Evolutionary conservation across 2,329 filamentous ascomycete genomes (phyloP).

Genomic region (Macroventuria anomochaeta): DNA sequence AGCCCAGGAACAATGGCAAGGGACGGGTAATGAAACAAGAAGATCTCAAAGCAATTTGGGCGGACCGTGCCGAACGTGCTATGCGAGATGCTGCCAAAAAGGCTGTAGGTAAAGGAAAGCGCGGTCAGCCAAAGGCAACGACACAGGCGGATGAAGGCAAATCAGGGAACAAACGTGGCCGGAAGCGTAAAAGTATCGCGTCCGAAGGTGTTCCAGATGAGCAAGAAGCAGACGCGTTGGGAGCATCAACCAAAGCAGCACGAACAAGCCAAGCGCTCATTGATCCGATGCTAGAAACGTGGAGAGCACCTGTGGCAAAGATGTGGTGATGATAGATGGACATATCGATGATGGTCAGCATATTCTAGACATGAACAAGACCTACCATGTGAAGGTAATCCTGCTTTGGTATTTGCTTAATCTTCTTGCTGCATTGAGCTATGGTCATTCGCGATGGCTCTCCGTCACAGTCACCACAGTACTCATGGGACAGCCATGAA

Average conservation of each 20-base stretch:
- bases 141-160: background rate
- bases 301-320: background rate
- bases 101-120: slow-evolving; percentile 11
- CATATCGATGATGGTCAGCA: background rate
- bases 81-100: background rate
- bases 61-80: background rate
- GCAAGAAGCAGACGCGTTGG: background rate
- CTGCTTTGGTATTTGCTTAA: no score
- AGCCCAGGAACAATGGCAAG: background rate
- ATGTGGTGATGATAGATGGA: background rate
- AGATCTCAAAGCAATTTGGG: background rate
- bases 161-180: slow-evolving; percentile 5
- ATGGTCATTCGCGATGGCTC: no score
- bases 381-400: no score
- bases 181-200: slow-evolving; percentile 3
- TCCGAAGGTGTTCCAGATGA: slow-evolving; percentile 4
- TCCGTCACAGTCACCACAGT: no score
- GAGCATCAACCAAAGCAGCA: slow-evolving; percentile 2
- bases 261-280: background rate
- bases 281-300: background rate
- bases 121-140: slow-evolving; percentile 5
- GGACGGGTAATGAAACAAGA: background rate
- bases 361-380: background rate
- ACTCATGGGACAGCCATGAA: no score
- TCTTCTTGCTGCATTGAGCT: no score